phyloP scores from a whole-genome alignment of 2,329 filamentous ascomycete species.

The Colletotrichum sp. region DNA sequence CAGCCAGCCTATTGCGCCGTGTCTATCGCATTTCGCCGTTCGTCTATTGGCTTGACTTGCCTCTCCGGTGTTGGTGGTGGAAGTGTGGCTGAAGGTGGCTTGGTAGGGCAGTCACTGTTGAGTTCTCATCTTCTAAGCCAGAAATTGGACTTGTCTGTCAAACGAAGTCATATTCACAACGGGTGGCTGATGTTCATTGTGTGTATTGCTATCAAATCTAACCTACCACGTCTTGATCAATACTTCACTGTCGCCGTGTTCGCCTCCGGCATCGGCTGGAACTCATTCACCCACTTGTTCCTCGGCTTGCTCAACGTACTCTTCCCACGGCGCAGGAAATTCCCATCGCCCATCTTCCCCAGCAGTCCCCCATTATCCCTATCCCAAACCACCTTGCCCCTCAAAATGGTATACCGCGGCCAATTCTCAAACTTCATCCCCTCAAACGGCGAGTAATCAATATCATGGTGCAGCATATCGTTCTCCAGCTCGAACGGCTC shows the following conservation, averaged over 20 bases:
- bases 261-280: background rate
- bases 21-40: background rate
- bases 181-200: background rate
- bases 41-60: background rate
- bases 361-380: constrained; percentile 55
- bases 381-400: constrained; percentile 65
- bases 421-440: constrained; percentile 61
- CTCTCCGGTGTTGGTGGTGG: background rate
- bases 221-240: background rate
- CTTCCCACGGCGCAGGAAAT: constrained; percentile 49
- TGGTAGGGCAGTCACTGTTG: background rate
- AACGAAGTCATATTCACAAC: fast-evolving
- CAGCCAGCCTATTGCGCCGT: background rate
- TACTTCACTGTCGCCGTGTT: background rate
- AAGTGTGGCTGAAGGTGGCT: background rate
- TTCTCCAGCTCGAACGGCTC: constrained; percentile 50
- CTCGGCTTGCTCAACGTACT: constrained; percentile 24
- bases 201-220: background rate
- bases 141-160: fast-evolving
- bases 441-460: constrained; percentile 69
- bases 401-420: constrained; percentile 65
- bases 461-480: constrained; percentile 62
- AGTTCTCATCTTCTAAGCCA: background rate
- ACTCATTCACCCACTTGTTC: constrained; percentile 21
- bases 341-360: constrained; percentile 51